Evolutionary conservation across 1,284 basidiomycete genomes (phyloP).

Genomic region (Polyporus tsugae): DNA sequence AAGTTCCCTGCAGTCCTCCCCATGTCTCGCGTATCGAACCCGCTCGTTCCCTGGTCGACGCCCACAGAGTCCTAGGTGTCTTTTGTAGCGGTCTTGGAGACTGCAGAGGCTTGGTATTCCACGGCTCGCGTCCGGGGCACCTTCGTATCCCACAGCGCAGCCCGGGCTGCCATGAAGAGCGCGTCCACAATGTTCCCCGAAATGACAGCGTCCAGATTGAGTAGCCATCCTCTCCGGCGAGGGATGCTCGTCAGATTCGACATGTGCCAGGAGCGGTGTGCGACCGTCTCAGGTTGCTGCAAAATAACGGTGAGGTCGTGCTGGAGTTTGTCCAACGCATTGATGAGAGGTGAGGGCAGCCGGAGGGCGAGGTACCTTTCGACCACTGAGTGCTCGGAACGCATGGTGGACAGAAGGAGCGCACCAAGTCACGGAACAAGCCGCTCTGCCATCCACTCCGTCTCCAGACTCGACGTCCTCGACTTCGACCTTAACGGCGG

Average conservation of each 20-base stretch:
- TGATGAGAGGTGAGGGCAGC: constrained; percentile 62
- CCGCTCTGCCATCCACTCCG: constrained; percentile 61
- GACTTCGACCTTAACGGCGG: constrained; percentile 78
- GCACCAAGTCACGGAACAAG: constrained; percentile 79
- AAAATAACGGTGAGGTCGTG: constrained; percentile 70
- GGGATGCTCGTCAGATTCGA: constrained; percentile 50
- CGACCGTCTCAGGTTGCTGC: constrained; percentile 56
- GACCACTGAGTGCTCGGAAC: constrained; percentile 37
- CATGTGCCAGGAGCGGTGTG: constrained; percentile 69
- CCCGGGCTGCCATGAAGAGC: constrained; percentile 77
- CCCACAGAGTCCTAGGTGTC: constrained; percentile 44
- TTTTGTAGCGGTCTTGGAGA: constrained; percentile 26
- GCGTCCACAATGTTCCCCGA: constrained; percentile 79
- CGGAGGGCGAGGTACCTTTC: constrained; percentile 74
- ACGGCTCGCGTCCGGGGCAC: constrained; percentile 76
- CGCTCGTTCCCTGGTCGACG: constrained; percentile 60
- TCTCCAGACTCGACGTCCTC: constrained; percentile 56
- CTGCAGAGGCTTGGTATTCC: constrained; percentile 55
- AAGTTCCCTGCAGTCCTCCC: constrained; percentile 68
- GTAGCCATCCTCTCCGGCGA: constrained; percentile 68
- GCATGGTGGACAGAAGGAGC: constrained; percentile 36
- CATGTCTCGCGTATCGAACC: constrained; percentile 63
- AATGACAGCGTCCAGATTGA: constrained; percentile 74
- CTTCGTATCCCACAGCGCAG: constrained; percentile 81
- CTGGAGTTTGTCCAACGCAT: constrained; percentile 70